These are phyloP conservation scores for Angomonas ambiguus DNA, from an alignment of 208 protist genomes.

Conservation along the genomic window DNA sequence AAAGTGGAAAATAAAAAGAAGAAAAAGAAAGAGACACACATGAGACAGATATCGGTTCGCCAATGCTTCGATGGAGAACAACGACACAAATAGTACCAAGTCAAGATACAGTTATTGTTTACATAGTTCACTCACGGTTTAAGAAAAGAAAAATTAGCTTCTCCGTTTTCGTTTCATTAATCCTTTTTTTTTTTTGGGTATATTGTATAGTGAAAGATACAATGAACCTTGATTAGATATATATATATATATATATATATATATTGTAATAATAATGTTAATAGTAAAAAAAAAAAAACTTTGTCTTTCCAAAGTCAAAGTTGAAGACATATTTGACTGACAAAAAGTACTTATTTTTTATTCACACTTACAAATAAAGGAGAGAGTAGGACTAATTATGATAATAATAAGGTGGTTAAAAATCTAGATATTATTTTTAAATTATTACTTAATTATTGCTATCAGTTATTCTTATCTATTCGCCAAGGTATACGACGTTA, in stretches of 20 bases:
- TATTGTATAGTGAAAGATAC: slow-evolving; percentile 12
- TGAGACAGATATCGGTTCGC: not conserved
- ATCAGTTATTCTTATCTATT: no score
- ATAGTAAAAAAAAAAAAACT: slow-evolving; percentile 8
- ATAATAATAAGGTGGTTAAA: no score
- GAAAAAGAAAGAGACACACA: slow-evolving; percentile 1
- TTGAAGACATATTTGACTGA: no score
- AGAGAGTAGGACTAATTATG: no score
- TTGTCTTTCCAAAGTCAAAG: no score
- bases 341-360: no score
- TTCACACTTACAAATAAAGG: no score
- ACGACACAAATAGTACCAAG: slow-evolving; percentile 10
- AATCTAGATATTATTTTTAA: no score
- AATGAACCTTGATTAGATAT: slow-evolving; percentile 11
- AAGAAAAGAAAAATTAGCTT: slow-evolving; percentile 12
- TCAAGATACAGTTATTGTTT: slow-evolving; percentile 1
- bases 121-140: no score
- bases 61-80: not conserved
- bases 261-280: slow-evolving; percentile 7
- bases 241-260: slow-evolving; percentile 4
- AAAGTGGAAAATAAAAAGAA: slow-evolving; percentile 13
- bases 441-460: no score
- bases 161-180: slow-evolving; percentile 4
- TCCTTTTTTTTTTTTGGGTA: slow-evolving; percentile 6
- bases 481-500: no score